phyloP scores from a whole-genome alignment of 768 basidiomycete genomes.

The Polyporus arcularius region DNA sequence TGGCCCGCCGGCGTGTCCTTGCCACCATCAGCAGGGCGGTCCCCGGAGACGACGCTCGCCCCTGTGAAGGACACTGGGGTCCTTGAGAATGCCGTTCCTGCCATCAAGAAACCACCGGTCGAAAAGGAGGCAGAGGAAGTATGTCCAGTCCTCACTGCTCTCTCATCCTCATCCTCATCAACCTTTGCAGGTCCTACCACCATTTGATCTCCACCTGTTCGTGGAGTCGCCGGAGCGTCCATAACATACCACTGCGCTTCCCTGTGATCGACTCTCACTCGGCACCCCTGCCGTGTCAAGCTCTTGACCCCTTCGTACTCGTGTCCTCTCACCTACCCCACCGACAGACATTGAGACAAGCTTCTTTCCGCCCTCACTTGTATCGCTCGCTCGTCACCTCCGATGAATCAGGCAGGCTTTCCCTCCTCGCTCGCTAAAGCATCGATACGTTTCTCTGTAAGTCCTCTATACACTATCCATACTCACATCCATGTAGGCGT shows the following conservation, averaged over 20 bases:
- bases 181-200: slow-evolving; percentile 42
- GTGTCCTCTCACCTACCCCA: too few species aligned
- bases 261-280: too few species aligned
- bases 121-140: slow-evolving; percentile 44
- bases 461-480: too few species aligned
- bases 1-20: slow-evolving; percentile 47
- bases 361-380: too few species aligned
- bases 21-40: slow-evolving; percentile 33
- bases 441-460: too few species aligned
- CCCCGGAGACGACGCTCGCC: background rate
- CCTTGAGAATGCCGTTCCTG: slow-evolving; percentile 11
- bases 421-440: too few species aligned
- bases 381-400: too few species aligned
- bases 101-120: slow-evolving; percentile 28
- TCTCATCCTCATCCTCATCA: background rate
- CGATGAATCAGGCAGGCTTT: too few species aligned
- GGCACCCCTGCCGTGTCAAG: too few species aligned
- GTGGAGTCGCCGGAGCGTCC: slow-evolving; percentile 8
- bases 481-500: too few species aligned
- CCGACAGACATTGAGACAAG: too few species aligned
- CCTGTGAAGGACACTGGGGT: slow-evolving; percentile 1
- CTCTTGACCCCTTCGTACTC: too few species aligned
- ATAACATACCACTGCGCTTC: background rate
- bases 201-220: slow-evolving; percentile 47
- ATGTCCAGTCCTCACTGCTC: background rate